Evolutionary conservation across 2,329 filamentous ascomycete species (phyloP), one percentile per base, ranked within the genome.

Genomic region (Clarireedia hainanense): DNA sequence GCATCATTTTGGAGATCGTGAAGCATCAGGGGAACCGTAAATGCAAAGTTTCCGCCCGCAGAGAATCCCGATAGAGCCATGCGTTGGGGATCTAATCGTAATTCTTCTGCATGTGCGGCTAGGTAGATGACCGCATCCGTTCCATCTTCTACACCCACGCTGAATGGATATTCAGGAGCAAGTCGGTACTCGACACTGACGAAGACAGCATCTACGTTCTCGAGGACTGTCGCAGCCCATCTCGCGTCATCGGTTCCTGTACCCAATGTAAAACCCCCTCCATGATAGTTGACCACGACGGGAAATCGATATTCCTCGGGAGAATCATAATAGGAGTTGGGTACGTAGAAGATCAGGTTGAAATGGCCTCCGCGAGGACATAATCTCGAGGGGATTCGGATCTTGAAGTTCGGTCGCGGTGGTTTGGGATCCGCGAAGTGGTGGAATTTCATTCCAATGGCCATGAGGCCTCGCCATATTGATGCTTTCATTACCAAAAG

Each of bases 111-210:
- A 53, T 82, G 75, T 2, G 73, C 70, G 46, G 77, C 75, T 27
- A 87, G 73, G 66, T 85, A 84, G n/a, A 84, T 65, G 7, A 87
- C 68, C 0, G 83, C 80, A 58, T 86, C 83, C 27, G 81, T 79
- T 45, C 80, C 80, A 65, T 88, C 85, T 61, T 88, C 82, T 0
- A 87, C 76, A 0, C 82, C 78, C 0, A 78, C 79, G 0, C 84
- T 84, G 64, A 85, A 86, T 0, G 83, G 83, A 60, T 79, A 74
- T 63, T 80, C 79, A 0, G 85, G 85, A 0, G 84, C 83, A 2
- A 86, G 75, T n/a, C 85, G 78, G 66, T 88, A 88, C 63, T 85
- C 82, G 61, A 86, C 81, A 1, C 78, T 80, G 58, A 87, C 77
- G 54, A 85, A 76, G 23, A 86, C 73, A 27, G 72, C 81, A 52